phyloP scores from a whole-genome alignment of 2,329 filamentous ascomycete genomes.

The Clarireedia paspali region DNA sequence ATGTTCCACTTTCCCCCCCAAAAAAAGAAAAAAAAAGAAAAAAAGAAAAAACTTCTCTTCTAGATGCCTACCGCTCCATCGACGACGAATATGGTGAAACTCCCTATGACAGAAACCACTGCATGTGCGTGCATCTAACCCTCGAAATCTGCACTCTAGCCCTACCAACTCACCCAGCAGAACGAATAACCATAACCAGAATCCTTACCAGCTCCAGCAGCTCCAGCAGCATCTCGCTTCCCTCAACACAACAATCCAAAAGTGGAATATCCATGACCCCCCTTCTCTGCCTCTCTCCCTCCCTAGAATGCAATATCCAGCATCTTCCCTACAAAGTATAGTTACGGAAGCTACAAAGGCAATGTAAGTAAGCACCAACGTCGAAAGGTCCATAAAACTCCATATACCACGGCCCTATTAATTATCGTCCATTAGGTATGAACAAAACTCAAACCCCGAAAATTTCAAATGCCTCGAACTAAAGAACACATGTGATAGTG shows the following conservation, averaged over 20 bases:
- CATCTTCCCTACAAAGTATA: too few relatives aligned
- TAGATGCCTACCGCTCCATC: too few relatives aligned
- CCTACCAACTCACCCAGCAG: slow-evolving; percentile 1
- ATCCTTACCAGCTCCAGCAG: background rate
- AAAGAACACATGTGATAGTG: too few relatives aligned
- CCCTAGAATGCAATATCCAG: background rate
- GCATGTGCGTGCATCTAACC: background rate
- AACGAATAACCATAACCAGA: background rate
- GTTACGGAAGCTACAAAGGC: too few relatives aligned
- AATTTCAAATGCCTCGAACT: too few relatives aligned
- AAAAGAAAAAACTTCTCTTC: too few relatives aligned
- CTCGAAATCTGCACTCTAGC: slow-evolving; percentile 1
- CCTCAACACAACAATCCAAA: background rate
- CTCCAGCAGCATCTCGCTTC: background rate
- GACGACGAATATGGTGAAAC: too few relatives aligned
- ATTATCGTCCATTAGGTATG: slow-evolving; percentile 3
- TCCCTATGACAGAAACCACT: background rate
- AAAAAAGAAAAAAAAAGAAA: too few relatives aligned
- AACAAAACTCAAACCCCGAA: background rate
- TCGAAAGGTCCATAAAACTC: background rate
- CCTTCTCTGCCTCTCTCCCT: too few relatives aligned
- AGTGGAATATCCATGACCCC: background rate
- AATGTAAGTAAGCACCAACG: too few relatives aligned
- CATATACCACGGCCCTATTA: background rate
- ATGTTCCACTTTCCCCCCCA: background rate